phyloP scores from a whole-genome alignment of 2,329 filamentous ascomycete genomes.

The Pestalotiopsis sp. region DNA sequence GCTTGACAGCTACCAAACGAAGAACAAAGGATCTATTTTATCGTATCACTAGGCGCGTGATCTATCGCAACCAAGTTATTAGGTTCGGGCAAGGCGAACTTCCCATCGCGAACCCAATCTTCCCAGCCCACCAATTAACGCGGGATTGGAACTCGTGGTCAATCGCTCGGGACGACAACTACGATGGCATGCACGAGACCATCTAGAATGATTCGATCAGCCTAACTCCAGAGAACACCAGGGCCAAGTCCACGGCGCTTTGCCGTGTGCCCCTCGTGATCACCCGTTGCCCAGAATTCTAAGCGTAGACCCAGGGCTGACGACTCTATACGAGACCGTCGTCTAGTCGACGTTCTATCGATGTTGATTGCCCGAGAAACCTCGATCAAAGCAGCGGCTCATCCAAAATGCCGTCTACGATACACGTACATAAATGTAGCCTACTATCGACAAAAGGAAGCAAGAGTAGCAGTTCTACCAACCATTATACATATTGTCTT shows the following conservation, averaged over 20 bases:
- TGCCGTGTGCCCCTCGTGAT: not conserved
- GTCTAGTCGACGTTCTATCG: not conserved
- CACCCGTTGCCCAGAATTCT: not conserved
- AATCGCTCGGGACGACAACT: not conserved
- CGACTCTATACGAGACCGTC: not conserved
- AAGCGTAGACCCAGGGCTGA: not conserved
- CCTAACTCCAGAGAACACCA: not conserved
- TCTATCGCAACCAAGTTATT: not conserved
- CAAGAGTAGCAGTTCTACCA: not conserved
- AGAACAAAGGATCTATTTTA: not conserved
- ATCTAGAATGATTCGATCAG: not conserved
- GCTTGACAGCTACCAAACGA: no score
- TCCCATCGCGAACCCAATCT: not conserved
- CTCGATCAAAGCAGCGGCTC: not conserved
- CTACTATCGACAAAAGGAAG: not conserved
- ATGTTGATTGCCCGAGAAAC: not conserved
- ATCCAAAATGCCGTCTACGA: not conserved
- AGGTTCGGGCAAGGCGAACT: not conserved
- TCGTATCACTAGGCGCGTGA: no score
- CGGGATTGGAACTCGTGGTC: not conserved
- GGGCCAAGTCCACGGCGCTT: not conserved
- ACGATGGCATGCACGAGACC: not conserved
- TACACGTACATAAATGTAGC: not conserved
- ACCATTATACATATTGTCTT: not conserved
- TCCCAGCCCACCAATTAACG: not conserved